Conservation (phyloP, 2,329 filamentous ascomycete species). For the Arthrobotrys musiformis region DNA sequence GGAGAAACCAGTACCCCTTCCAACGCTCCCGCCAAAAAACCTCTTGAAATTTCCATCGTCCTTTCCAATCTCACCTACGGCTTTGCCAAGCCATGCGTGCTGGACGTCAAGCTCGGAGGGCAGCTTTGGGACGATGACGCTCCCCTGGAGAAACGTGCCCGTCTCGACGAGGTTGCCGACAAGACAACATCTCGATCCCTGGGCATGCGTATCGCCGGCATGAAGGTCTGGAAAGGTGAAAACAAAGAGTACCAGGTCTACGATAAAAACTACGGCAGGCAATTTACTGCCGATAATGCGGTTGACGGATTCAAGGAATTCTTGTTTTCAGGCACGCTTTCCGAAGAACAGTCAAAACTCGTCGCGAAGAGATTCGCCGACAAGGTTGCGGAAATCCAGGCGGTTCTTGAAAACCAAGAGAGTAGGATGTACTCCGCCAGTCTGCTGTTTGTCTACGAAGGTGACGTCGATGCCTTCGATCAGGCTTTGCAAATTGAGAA, state of each 20-base stretch:
- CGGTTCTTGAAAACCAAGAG: slow-evolving; percentile 71
- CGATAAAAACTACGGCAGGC: slow-evolving; percentile 74
- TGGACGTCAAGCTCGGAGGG: slow-evolving; percentile 91
- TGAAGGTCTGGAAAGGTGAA: slow-evolving; percentile 82
- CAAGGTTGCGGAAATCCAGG: slow-evolving; percentile 69
- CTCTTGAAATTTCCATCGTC: slow-evolving; percentile 58
- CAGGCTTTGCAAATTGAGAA: slow-evolving; percentile 64
- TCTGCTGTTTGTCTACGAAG: slow-evolving; percentile 74
- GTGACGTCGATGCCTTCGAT: slow-evolving; percentile 69
- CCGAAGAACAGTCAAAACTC: slow-evolving; percentile 64
- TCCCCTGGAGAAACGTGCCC: slow-evolving; percentile 69
- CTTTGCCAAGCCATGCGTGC: slow-evolving; percentile 84
- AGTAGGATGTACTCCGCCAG: slow-evolving; percentile 76
- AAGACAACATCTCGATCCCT: slow-evolving; percentile 71
- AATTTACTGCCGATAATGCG: slow-evolving; percentile 69
- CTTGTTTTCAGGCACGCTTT: slow-evolving; percentile 65
- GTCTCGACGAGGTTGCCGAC: slow-evolving; percentile 70
- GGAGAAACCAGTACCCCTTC: slow-evolving; percentile 24
- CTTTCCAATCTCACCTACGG: slow-evolving; percentile 67
- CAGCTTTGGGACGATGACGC: slow-evolving; percentile 84
- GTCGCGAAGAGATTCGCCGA: slow-evolving; percentile 64
- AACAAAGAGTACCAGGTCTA: slow-evolving; percentile 74
- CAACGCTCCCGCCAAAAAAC: slow-evolving; percentile 40
- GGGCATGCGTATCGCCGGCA: slow-evolving; percentile 77
- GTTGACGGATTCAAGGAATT: slow-evolving; percentile 70